Evolutionary conservation across 2,329 filamentous ascomycete genomes (phyloP), one percentile per base, ranked within the genome.

Genomic region (Cladosporium halotolerans): DNA sequence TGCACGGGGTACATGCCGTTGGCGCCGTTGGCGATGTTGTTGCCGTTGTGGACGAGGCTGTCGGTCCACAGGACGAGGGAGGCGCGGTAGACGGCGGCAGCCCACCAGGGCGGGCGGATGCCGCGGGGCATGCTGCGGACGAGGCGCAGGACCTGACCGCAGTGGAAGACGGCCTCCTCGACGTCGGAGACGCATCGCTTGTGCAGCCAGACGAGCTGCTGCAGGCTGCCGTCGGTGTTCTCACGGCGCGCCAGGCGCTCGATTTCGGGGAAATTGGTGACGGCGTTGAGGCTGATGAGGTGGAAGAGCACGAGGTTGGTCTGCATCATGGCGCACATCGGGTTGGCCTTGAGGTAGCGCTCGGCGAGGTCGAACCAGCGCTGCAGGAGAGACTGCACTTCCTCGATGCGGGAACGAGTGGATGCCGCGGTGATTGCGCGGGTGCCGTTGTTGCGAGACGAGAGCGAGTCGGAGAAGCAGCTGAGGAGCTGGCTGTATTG

Each of bases 291-390:
- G 45, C 79, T 83, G 63, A 88, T 82, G 40, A 88, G 75, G 61
- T 89, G 85, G 66, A 85, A 88, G 56, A 88, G 77, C 41, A 85
- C 78, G 40, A 88, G 69, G 62, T 84, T 86, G 58, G 81, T 82
- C 61, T 79, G 79, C 63, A 81, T 85, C 58, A 83, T 74, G 13
- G 78, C 70, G 58, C 83, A 86, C 45, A 71, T 68, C 1, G 79
- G 76, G 61, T 83, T 77, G n/a, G 72, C 68, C 62, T 80, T 79
- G 61, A 74, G 70, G 63, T 81, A 77, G 9, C 72, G 68, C 55
- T 80, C 76, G 36, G 80, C 80, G n/a, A 88, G 71, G 55, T 82
- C 77, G 66, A 84, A 84, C 85, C 85, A 89, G 53, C 79, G 79
- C 57, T 81, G 77, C 6, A 88, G 71, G 23, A 87, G 69, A 0